A percentile compares a stretch with the other conserved stretches of the same genome.
Evolutionary conservation across 257 asterid species (phyloP).

Genomic region (Nicotiana paniculata): DNA sequence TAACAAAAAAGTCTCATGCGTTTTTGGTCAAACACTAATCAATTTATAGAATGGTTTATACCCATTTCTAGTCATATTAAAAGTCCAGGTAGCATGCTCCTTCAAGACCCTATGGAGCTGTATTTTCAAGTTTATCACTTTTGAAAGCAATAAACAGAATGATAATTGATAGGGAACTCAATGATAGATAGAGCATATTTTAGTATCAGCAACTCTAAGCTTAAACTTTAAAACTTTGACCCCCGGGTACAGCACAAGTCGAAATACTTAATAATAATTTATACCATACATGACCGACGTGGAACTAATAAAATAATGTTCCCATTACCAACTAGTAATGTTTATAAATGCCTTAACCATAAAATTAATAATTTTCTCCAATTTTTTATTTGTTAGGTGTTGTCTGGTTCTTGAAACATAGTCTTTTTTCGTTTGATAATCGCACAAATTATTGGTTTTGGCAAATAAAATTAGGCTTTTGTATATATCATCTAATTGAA

Average conservation of each 20-base stretch:
- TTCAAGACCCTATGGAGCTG: neutral
- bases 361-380: neutral
- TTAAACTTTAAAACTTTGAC: neutral
- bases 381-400: neutral
- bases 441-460: neutral
- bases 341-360: neutral
- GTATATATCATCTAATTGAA: neutral
- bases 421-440: neutral
- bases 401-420: neutral
- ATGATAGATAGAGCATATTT: neutral
- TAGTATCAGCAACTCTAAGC: neutral
- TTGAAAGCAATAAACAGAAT: neutral
- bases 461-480: neutral
- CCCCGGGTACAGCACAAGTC: neutral
- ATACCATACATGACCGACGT: neutral
- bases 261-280: neutral
- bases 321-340: neutral
- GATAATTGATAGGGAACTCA: neutral
- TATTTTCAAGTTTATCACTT: neutral
- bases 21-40: too few species aligned
- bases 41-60: too few species aligned
- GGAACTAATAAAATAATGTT: neutral
- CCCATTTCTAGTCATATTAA: neutral
- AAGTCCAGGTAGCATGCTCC: neutral
- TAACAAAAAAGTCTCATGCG: too few species aligned